A percentile compares a stretch with the other conserved stretches of the same genome.
Evolutionary conservation across 352 stramenopile genomes (phyloP).

Genomic region (Phytophthora sp.): DNA sequence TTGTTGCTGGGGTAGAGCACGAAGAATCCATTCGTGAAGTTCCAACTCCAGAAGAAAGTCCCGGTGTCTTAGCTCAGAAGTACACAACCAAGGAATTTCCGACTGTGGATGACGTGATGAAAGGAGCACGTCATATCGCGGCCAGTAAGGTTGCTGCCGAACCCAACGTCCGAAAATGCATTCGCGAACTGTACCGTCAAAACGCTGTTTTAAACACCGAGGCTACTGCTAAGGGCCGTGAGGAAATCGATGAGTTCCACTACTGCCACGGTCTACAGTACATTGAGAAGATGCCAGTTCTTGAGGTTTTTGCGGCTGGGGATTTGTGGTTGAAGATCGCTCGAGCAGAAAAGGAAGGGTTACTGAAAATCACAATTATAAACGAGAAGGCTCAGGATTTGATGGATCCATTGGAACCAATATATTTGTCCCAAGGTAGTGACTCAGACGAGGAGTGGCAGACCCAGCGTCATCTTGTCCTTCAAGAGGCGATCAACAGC

Average conservation of each 20-base stretch:
- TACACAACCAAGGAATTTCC: conserved; percentile 87
- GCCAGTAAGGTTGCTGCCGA: conserved; percentile 86
- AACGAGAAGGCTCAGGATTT: conserved; percentile 86
- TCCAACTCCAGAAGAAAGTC: conserved; percentile 78
- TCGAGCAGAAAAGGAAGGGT: conserved; percentile 85
- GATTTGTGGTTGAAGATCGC: conserved; percentile 82
- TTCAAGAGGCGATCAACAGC: conserved; percentile 84
- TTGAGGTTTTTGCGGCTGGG: conserved; percentile 74
- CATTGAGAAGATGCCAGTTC: conserved; percentile 82
- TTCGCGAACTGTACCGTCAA: conserved; percentile 86
- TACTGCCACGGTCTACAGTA: conserved; percentile 89
- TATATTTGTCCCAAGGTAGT: conserved; percentile 62
- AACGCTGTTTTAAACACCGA: conserved; percentile 79
- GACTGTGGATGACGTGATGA: conserved; percentile 87
- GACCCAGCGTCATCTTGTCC: conserved; percentile 80
- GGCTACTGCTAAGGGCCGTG: conserved; percentile 77
- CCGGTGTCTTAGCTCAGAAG: conserved; percentile 70
- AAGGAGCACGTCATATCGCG: conserved; percentile 87
- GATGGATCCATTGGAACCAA: conserved; percentile 79
- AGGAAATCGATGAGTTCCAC: conserved; percentile 91
- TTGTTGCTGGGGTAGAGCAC: conserved; percentile 73
- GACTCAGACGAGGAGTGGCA: conserved; percentile 86
- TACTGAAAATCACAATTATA: conserved; percentile 76
- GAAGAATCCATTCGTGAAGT: conserved; percentile 72
- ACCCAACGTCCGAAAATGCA: conserved; percentile 83